Percentiles rank a stretch among this genome's conserved stretches.
Conservation (phyloP, 495 filamentous ascomycete genomes). For the Neurospora sp. region DNA sequence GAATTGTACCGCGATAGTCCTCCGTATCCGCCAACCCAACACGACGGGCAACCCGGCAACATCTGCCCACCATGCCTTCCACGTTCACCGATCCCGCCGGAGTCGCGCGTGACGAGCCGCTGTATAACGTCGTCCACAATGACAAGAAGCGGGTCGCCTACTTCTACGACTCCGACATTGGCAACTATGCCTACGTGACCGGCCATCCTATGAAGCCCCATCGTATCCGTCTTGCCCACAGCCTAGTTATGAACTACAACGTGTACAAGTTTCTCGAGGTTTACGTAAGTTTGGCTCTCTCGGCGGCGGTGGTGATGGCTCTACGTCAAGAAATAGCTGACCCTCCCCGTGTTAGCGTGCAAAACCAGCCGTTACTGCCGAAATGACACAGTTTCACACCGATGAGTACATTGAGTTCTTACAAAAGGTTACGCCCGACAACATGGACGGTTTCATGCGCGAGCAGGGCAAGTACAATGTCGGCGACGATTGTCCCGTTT, state of each 20-base stretch:
- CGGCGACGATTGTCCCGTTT: slow-evolving; percentile 95
- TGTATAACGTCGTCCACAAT: slow-evolving; percentile 19
- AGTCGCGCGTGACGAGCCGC: slow-evolving; percentile 22
- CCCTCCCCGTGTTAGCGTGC: slow-evolving; percentile 52
- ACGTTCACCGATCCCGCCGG: slow-evolving; percentile 20
- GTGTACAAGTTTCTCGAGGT: slow-evolving; percentile 99
- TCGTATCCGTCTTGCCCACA: slow-evolving; percentile 92
- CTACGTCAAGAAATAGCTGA: slow-evolving; percentile 3
- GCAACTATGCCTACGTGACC: slow-evolving; percentile 93
- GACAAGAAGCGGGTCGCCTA: slow-evolving; percentile 72
- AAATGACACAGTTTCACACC: slow-evolving; percentile 99
- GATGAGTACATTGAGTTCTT: slow-evolving; percentile 99
- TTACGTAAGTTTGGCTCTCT: slow-evolving; percentile 54
- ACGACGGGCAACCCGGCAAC: background rate
- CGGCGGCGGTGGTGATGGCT: background rate
- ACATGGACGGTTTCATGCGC: slow-evolving; percentile 88
- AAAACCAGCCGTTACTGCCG: slow-evolving; percentile 87
- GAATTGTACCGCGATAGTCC: background rate
- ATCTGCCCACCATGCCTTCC: slow-evolving; percentile 10
- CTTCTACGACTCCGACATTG: slow-evolving; percentile 96
- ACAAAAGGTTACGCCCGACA: slow-evolving; percentile 91
- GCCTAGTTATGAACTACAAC: slow-evolving; percentile 96
- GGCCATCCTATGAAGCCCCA: slow-evolving; percentile 99
- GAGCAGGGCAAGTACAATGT: slow-evolving; percentile 98
- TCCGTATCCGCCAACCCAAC: background rate